Evolutionary conservation across 495 filamentous ascomycete species (phyloP), one percentile per base, ranked within the genome.

Genomic region (Platismatia glauca): DNA sequence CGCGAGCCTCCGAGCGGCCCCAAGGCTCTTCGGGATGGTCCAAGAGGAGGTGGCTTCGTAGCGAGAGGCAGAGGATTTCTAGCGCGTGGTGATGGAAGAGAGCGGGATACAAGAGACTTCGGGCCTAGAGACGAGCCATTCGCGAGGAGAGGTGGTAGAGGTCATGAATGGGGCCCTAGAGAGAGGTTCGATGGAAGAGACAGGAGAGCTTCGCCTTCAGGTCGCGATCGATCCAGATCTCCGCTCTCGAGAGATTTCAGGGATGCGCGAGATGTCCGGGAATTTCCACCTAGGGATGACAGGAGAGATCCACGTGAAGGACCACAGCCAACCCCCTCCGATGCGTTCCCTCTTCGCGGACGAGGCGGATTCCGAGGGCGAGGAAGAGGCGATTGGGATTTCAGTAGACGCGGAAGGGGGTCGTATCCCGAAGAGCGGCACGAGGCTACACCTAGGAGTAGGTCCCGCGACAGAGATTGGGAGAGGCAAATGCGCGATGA

Each of bases 1-100:
- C 70, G 82, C 57, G 82, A 84, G 57, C 86, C 88, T 0, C 89
- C 89, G 3, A 78, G 86, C 41, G 89, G 84, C 5, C 89, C 89
- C 0, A 88, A 87, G 69, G 88, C 84, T 11, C 69, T 87, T 60
- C 76, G 87, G 27, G 86, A 89, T 66, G 73, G 83, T 5, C 82
- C 86, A 37, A 81, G 83, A 67, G 85, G 85, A 18, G 74, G 72
- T 4, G 69, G 68, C 8, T 80, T 74, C 63, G 69, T 71, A 63
- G 74, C 74, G 58, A 74, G 78, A 59, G 78, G 78, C 8, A 74
- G 79, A 67, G 79, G 79, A 22, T 78, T 79, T 69, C 2, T 39
- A 24, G 66, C 37, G 27, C 66, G 66, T 29, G 67, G 81, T 27
- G 86, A 88, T 63, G 64, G 67, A 37, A 68, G 76, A 58, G 76